Evolutionary conservation across 2,329 filamentous ascomycete genomes (phyloP), one percentile per base, ranked within the genome.

Genomic region (Rhynchosporium secalis): DNA sequence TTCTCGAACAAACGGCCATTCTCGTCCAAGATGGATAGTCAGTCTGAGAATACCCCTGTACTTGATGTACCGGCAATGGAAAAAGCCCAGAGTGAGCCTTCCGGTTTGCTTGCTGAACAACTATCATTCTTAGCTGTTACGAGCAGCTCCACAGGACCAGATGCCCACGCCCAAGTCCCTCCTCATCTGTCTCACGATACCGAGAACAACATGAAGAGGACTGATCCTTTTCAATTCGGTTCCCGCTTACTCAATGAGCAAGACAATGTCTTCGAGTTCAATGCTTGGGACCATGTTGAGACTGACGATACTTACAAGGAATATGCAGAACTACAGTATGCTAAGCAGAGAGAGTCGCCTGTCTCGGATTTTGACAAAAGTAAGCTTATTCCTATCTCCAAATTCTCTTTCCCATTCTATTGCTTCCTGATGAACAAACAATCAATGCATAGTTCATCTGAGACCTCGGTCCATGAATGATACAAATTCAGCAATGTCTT

Each of bases 241-340:
- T 95, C 91, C 54, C 91, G 94, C 63, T 90, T 85, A 72, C 85
- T 99, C 57, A 86, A 90, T 71, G 83, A 94, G 75, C 86, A 87
- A 73, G 93, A 96, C 78, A 84, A 98, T 75, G 91, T 96, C 72
- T 99, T 94, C 78, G 90, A 96, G 76, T 96, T 95, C 85, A 99
- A 99, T 76, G 95, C 95, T 43, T 99, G 95, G 95, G 95, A 99
- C 75, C 94, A 99, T 75, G 95, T 98, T 74, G 89, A 94, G 77
- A 92, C 92, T 75, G 94, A 98, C 78, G 86, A 91, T 70, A 83
- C 87, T 46, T 98, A 96, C 81, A 88, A 89, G 73, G 86, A 90
- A 73, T 96, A 95, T 76, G 88, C 92, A 64, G 86, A 93, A 76
- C 78, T 87, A 73, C 95, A 98, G 78, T 94, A 90, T 74, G 84